Base-by-base conservation (phyloP, 139 green algal species). In the Chlorella sp. region DNA sequence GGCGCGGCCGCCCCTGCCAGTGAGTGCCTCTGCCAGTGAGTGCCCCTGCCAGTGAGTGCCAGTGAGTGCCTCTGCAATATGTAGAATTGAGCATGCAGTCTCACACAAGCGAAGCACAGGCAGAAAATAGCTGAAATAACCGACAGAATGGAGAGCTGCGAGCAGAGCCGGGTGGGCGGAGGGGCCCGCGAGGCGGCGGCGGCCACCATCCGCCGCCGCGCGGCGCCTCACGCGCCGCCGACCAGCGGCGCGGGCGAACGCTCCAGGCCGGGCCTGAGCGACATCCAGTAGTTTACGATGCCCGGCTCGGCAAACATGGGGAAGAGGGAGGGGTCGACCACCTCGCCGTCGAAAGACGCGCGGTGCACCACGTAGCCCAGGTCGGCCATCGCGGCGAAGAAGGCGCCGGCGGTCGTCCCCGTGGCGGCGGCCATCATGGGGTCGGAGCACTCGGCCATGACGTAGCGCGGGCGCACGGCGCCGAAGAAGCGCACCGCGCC, bases 271-370 rank as follows among this genome's bases (percentile, higher is more conserved):
- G 48, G 17, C 17, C 17, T 58, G 56, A 21, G 56, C 56, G 19
- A 14, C 29, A 63, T 38, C 56, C 56, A 63, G 56, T 63, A 63
- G 56, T 63, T 63, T 25, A 63, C 56, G 19, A 63, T 63, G 15
- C 19, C 33, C 23, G 56, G 56, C 56, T 63, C 56, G 23, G 21
- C 19, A 21, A 21, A 63, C 23, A 29, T n/a, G 19, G 21, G 15
- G 19, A 63, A 63, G 29, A 63, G 56, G 23, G 56, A 63, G 15
- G 56, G 56, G 23, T 21, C 23, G 11, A 63, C 27, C 23, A 29
- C 23, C 56, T 63, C 19, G 23, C 56, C 56, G 11, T 23, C 19
- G 27, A 63, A 63, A 29, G 56, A 38, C 56, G 9, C 56, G 23
- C 33, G 21, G 27, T 33, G 21, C 14, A 63, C 56, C 19, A 25